Base-by-base conservation (phyloP, 306 rosid genomes). In the Lathyrus oleraceus region DNA sequence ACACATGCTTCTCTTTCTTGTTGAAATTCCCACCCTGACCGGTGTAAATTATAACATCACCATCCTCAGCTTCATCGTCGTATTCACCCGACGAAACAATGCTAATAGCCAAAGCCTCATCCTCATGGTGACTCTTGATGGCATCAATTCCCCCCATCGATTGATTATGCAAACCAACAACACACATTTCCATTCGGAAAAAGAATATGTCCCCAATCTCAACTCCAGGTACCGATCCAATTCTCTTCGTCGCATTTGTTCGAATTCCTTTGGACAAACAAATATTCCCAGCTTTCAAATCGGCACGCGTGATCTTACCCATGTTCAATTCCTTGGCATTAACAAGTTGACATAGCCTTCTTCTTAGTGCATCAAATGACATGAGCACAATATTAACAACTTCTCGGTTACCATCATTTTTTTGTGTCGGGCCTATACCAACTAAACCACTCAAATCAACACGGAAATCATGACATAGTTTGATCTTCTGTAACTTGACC, bases 71-170 rank as follows among this genome's bases (percentile, higher is more conserved):
- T 15, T 86, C 84, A 67, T 88, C 91, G 2, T 86, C 88, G 27
- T 88, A 86, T 53, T 84, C 90, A 73, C 84, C 91, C 0, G 91
- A 80, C 32, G 95, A 88, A 78, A 88, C 95, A 70, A 88, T 84
- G 79, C 86, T 79, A 51, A 84, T 35, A 63, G 91, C 91, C 60
- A 86, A 9, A 16, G 81, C 75, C 13, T 86, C 95, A 58, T 78
- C 82, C 69, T 74, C 86, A 58, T 42, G 60, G 66, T 74, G 82
- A 59, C 78, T 79, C 61, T 23, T 76, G 28, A 81, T 16, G 40
- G 76, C 82, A 68, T 88, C 95, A 30, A 88, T 88, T 61, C 95
- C 91, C 35, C 86, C 86, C 95, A 88, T 86, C n/a, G 87, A 82
- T 10, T 75, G 91, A 73, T 86, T 71, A 78, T 88, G 91, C 65